Conservation (phyloP, 2,329 filamentous ascomycete species). For the Salinomyces thailandicus region DNA sequence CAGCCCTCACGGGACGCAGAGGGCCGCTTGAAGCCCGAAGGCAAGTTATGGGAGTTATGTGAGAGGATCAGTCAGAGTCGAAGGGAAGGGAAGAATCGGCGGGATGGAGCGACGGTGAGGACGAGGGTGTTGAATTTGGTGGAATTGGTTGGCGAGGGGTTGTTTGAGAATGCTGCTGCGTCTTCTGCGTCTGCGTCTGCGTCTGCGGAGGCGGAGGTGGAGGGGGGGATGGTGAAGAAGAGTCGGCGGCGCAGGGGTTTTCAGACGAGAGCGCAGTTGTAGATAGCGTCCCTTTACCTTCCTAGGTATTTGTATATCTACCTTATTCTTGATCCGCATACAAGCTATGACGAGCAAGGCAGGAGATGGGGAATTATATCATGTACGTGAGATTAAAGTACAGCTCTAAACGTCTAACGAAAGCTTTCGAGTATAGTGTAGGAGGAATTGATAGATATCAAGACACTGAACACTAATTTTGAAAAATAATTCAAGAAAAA, state of each 20-base stretch:
- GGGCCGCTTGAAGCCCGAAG: slow-evolving; percentile 57
- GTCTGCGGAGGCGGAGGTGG: slow-evolving; percentile 10
- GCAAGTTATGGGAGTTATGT: slow-evolving; percentile 82
- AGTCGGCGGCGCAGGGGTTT: slow-evolving; percentile 25
- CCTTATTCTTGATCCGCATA: too few species aligned
- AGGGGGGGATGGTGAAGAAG: slow-evolving; percentile 18
- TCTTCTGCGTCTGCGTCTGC: too few species aligned
- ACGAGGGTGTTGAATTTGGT: slow-evolving; percentile 68
- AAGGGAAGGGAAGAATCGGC: slow-evolving; percentile 85
- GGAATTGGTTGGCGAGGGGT: slow-evolving; percentile 57
- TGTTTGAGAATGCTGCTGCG: slow-evolving; percentile 64
- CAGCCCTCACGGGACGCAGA: slow-evolving; percentile 52
- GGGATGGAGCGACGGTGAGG: slow-evolving; percentile 85
- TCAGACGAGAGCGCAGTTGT: slow-evolving; percentile 24
- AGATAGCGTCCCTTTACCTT: too few species aligned
- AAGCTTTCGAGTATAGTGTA: too few species aligned
- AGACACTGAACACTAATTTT: too few species aligned
- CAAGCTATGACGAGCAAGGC: too few species aligned
- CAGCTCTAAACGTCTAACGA: too few species aligned
- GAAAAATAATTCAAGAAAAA: too few species aligned
- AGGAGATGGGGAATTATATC: too few species aligned
- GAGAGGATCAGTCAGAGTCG: slow-evolving; percentile 74
- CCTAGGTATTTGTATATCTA: too few species aligned
- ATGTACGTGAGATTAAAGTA: too few species aligned
- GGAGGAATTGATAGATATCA: too few species aligned